A percentile compares a stretch with the other conserved stretches of the same genome.
Conservation (phyloP, 176 grass and related monocot genomes). For the Phoenix dactylifera region DNA sequence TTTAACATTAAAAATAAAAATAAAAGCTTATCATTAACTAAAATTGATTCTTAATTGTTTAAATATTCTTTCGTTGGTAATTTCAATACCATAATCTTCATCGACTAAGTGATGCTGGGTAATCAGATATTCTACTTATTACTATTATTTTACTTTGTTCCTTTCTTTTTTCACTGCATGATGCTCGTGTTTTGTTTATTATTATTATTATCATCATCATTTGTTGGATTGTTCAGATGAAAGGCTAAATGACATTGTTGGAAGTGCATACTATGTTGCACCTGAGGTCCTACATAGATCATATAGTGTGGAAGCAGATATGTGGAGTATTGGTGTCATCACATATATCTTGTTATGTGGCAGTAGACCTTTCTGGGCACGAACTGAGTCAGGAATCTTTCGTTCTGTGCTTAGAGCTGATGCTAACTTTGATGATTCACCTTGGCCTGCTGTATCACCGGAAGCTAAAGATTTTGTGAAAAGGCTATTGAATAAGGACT, state of each 20-base stretch:
- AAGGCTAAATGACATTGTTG: slow-evolving; percentile 24
- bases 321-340: slow-evolving; percentile 27
- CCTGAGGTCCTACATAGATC: slow-evolving; percentile 20
- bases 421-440: slow-evolving; percentile 20
- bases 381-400: slow-evolving; percentile 25
- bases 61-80: no score
- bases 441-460: slow-evolving; percentile 17
- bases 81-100: no score
- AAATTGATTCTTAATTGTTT: no score
- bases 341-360: slow-evolving; percentile 22
- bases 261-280: slow-evolving; percentile 21
- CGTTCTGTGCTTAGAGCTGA: slow-evolving; percentile 14
- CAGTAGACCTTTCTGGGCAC: slow-evolving; percentile 27
- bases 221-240: slow-evolving; percentile 13
- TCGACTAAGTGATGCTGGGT: no score
- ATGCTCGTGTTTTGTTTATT: no score
- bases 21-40: no score
- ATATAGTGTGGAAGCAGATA: slow-evolving; percentile 27
- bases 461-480: slow-evolving; percentile 30
- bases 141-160: no score
- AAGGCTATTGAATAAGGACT: slow-evolving; percentile 26
- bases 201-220: neutral
- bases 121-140: no score
- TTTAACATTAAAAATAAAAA: no score
- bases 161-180: no score